Base-by-base conservation (phyloP, 129 eudicot genomes). In the Centella asiatica region DNA sequence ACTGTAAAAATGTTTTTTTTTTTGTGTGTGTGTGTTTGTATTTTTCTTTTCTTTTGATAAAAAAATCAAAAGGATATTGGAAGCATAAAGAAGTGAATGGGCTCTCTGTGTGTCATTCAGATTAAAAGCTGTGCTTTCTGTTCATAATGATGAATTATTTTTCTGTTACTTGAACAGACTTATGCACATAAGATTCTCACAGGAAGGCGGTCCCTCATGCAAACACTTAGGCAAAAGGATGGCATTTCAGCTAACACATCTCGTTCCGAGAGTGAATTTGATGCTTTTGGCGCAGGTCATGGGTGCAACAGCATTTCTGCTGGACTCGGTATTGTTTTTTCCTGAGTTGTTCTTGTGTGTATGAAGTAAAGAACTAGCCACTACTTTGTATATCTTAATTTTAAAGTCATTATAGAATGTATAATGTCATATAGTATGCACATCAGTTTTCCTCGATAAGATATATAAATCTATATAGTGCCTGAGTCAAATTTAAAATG, bases 261-360 rank as follows among this genome's bases (percentile, higher is more conserved):
- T 65, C 85, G 84, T 55, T 63, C 73, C 5, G 97, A 81, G 76
- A 86, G 89, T 68, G 82, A 74, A 60, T 86, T 78, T 53, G 97
- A 90, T 47, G 83, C 97, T 2, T 83, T 83, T 72, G 95, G 89
- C 32, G 78, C 89, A 64, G 97, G 83, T 37, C 97, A 90, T 74
- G 97, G 97, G 69, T 90, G 97, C 82, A 90, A 80, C 72, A 90
- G 97, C 62, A 81, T 90, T 62, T 90, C 97, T 42, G 95, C 97
- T 50, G 97, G 95, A 66, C 89, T 90, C 39, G 97, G 97, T 90
- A 83, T 26, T 57, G 27, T 64, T 44, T 62, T 45, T n/a, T 47
- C 24, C 48, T 20, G 54, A 2, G 14, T 62, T 62, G 23, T n/a
- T 32, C 18, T n/a, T 23, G 13, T 19, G 10, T 37, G 2, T 48